A percentile compares a stretch with the other conserved stretches of the same genome.
Conservation (phyloP, 2,329 filamentous ascomycete genomes). For the Teratosphaeria nubilosa region DNA sequence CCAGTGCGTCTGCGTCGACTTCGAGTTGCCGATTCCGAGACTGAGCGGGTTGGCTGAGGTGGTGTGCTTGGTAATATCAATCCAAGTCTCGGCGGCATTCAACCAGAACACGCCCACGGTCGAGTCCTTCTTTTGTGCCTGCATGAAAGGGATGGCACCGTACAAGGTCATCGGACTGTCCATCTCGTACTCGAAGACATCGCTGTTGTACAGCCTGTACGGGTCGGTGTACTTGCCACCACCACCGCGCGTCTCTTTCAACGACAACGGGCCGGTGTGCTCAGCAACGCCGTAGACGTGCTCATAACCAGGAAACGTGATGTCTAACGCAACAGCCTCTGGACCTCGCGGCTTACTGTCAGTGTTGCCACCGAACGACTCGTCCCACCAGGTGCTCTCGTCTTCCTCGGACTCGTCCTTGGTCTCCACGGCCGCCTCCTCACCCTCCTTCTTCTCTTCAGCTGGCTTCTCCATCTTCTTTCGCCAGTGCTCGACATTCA, state of each 20-base stretch:
- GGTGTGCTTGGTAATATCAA: constrained; percentile 81
- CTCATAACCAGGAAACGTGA: constrained; percentile 82
- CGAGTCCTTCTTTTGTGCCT: constrained; percentile 86
- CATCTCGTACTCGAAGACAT: constrained; percentile 95
- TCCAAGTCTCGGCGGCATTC: constrained; percentile 93
- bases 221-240: constrained; percentile 78
- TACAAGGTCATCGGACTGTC: constrained; percentile 98
- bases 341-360: constrained; percentile 92
- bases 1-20: constrained; percentile 86
- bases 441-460: constrained; percentile 49
- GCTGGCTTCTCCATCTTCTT: constrained; percentile 64
- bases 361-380: constrained; percentile 88
- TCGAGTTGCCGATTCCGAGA: constrained; percentile 58
- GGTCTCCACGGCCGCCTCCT: constrained; percentile 29
- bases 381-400: constrained; percentile 96
- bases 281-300: constrained; percentile 93
- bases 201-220: constrained; percentile 89
- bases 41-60: constrained; percentile 64
- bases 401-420: constrained; percentile 47
- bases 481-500: constrained; percentile 96
- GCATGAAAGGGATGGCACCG: constrained; percentile 95
- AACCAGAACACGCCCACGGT: constrained; percentile 97
- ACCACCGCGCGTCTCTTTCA: constrained; percentile 84
- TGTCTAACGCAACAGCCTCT: constrained; percentile 83
- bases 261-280: constrained; percentile 75